Conservation (phyloP, 2,329 filamentous ascomycete species). For the Curvularia verruculosa region DNA sequence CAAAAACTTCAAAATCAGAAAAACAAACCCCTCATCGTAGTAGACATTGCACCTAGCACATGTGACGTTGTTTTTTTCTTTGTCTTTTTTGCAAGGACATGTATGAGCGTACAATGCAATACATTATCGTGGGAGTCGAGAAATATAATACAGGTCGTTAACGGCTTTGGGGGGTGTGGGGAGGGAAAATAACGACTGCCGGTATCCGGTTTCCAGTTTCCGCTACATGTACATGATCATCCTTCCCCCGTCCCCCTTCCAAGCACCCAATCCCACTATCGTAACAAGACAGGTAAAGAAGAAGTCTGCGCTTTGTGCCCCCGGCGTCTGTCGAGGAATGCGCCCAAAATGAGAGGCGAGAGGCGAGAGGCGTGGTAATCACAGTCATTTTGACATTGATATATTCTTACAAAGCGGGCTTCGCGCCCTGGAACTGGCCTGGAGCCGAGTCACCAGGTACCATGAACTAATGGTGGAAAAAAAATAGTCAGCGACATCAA, state of each 20-base stretch:
- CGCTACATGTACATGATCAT: constrained; percentile 24
- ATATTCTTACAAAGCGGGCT: constrained; percentile 45
- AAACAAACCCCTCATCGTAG: not conserved
- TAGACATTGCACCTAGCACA: not conserved
- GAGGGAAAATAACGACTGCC: constrained; percentile 10
- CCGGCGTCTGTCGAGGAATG: constrained; percentile 2
- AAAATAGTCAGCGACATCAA: constrained; percentile 18
- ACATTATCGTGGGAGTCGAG: constrained; percentile 36
- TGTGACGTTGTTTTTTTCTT: no score
- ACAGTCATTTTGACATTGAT: constrained; percentile 3
- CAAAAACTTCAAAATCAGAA: constrained; percentile 15
- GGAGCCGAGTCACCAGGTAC: constrained; percentile 37
- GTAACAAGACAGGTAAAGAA: constrained; percentile 34
- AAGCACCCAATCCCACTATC: constrained; percentile 14
- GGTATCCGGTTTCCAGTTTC: no score
- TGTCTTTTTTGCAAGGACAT: not conserved
- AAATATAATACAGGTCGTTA: constrained; percentile 38
- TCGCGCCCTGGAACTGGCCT: constrained; percentile 35
- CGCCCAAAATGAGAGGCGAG: not conserved
- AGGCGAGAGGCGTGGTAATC: no score
- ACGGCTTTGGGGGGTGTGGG: no score
- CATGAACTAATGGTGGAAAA: constrained; percentile 43
- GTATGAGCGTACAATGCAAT: constrained; percentile 21
- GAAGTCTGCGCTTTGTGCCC: constrained; percentile 15
- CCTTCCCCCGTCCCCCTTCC: constrained; percentile 14